A percentile compares a stretch with the other conserved stretches of the same genome.
Conservation (phyloP, 164 flowering plant genomes). For the Protea cynaroides region DNA sequence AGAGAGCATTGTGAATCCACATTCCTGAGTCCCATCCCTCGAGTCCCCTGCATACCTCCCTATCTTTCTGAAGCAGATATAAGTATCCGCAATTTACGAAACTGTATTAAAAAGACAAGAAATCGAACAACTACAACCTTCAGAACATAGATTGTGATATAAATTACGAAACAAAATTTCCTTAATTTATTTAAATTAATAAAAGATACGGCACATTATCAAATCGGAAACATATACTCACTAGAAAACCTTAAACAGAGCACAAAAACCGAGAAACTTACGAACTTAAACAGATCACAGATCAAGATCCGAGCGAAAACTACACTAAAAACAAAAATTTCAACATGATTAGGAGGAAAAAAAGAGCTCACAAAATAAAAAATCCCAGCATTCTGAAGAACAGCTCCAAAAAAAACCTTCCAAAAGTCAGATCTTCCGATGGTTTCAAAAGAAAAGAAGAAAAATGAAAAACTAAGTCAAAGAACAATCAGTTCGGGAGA, state of each 20-base stretch:
- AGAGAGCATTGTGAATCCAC: slow-evolving; percentile 21
- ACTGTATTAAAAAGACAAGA: not conserved
- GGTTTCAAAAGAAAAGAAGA: not conserved
- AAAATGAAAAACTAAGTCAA: not conserved
- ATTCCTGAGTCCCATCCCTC: slow-evolving; percentile 11
- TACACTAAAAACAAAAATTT: not conserved
- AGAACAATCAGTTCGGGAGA: too few species aligned
- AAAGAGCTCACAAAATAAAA: not conserved
- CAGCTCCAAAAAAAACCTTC: not conserved
- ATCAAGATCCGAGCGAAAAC: not conserved
- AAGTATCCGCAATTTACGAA: slow-evolving; percentile 9
- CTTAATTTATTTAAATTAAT: not conserved
- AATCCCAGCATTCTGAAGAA: not conserved
- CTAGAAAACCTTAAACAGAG: not conserved
- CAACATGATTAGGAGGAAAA: not conserved
- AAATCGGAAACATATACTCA: not conserved
- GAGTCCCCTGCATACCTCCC: slow-evolving; percentile 13
- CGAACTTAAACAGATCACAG: not conserved
- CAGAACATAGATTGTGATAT: too few species aligned
- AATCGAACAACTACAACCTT: not conserved
- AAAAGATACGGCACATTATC: not conserved
- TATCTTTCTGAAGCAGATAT: not conserved
- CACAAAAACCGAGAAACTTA: not conserved
- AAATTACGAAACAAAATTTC: not conserved
- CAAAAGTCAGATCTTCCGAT: not conserved